phyloP scores from a whole-genome alignment of 108 stramenopile species.

The Asterionellopsis glacialis region DNA sequence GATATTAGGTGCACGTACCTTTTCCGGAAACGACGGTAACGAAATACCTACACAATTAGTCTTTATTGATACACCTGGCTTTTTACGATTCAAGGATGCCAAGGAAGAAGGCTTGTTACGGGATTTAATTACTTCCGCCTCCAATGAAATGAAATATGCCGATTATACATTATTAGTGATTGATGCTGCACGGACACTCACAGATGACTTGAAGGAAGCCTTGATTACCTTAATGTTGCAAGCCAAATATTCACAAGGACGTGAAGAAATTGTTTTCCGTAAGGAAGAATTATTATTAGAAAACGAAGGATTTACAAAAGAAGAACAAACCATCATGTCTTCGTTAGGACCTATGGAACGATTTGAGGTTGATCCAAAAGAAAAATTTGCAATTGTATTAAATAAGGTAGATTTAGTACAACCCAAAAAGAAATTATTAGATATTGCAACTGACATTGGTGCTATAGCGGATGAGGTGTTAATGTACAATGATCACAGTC shows the following conservation, averaged over 20 bases:
- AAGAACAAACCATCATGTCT: too few species aligned
- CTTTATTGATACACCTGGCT: conserved; percentile 91
- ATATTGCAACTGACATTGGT: conserved; percentile 69
- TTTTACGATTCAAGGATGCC: conserved; percentile 54
- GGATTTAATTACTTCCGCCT: conserved; percentile 49
- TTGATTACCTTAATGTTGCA: conserved; percentile 60
- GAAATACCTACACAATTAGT: conserved; percentile 78
- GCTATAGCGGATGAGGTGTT: conserved; percentile 62
- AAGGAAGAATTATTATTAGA: background rate
- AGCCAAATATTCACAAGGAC: conserved; percentile 49
- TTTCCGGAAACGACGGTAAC: too few species aligned
- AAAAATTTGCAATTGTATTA: conserved; percentile 78
- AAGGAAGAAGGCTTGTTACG: conserved; percentile 64
- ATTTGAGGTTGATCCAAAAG: too few species aligned
- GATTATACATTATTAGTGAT: conserved; percentile 82
- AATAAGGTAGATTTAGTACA: conserved; percentile 92
- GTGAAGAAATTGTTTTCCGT: conserved; percentile 36
- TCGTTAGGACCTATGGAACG: background rate
- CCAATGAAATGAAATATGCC: conserved; percentile 58
- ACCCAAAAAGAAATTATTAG: conserved; percentile 74
- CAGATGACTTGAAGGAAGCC: conserved; percentile 54
- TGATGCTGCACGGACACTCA: conserved; percentile 71
- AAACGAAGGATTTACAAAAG: too few species aligned
- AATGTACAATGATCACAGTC: too few species aligned
- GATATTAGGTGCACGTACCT: conserved; percentile 79